Evolutionary conservation across 1,139 yeast species (phyloP), one percentile per base, ranked within the genome.

Genomic region (Zygosaccharomyces pseudobailii): DNA sequence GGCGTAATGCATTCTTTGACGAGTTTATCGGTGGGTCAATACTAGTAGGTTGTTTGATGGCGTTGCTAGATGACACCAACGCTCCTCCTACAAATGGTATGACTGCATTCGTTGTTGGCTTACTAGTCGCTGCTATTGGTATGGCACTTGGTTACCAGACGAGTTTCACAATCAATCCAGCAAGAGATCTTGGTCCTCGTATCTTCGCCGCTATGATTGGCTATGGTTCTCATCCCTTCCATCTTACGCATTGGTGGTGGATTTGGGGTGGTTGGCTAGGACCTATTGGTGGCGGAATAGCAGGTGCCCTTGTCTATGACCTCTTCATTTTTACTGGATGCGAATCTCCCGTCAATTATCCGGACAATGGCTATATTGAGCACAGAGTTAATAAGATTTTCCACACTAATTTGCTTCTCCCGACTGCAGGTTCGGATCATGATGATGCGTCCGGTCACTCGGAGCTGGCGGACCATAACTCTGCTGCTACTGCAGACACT

Each of bases 111-210:
- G 49, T 52, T 35, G 52, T 52, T 8, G 55, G 55, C n/a, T 37
- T 71, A 44, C 58, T 71, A 43, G 70, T 71, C 46, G 67, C 65
- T 41, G 73, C 66, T 30, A 63, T 72, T 42, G 76, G 76, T 56
- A 62, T 71, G 43, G 61, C 71, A 23, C 66, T 69, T 40, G 76
- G 76, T 44, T 72, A 65, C 66, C 71, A 70, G 56, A 72, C 76
- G 21, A 74, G 76, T 35, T 72, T 71, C 62, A 74, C 76, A 45
- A 62, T 72, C 46, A 72, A 72, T 59, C 64, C 71, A 42, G 76
- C 76, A 28, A 70, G 76, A 63, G 76, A 72, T 58, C 69, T 72
- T 44, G 73, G 72, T 30, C 76, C 76, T 47, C 67, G 76, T 55
- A 56, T 72, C 35, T 73, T 72, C 40, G 65, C 74, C 23, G 59